Evolutionary conservation across 2,329 filamentous ascomycete genomes (phyloP).

Genomic region (Capronia epimyces): DNA sequence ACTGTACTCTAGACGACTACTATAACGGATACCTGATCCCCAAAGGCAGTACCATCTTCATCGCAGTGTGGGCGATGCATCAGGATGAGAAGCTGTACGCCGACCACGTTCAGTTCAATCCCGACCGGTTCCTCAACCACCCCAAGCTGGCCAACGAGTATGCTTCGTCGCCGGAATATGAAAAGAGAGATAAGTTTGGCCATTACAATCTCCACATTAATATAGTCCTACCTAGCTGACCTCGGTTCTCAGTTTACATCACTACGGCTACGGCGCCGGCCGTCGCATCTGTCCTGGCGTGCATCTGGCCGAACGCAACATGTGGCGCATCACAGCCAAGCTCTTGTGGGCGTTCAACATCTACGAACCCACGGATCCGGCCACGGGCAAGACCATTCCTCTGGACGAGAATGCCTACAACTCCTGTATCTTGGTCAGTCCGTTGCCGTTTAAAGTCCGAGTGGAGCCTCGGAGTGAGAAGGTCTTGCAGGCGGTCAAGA

Average conservation of each 20-base stretch:
- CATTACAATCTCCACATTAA: background rate
- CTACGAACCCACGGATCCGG: background rate
- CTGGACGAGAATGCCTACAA: slow-evolving; percentile 15
- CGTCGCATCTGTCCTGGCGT: slow-evolving; percentile 33
- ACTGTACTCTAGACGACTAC: slow-evolving; percentile 37
- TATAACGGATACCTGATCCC: slow-evolving; percentile 45
- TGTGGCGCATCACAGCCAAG: slow-evolving; percentile 29
- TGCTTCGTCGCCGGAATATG: slow-evolving; percentile 33
- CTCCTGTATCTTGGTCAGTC: slow-evolving; percentile 14
- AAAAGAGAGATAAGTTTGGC: slow-evolving; percentile 33
- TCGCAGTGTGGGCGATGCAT: slow-evolving; percentile 44
- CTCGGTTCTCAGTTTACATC: slow-evolving; percentile 13
- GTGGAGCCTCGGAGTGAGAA: slow-evolving; percentile 6
- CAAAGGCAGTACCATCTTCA: slow-evolving; percentile 43
- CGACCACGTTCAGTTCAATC: slow-evolving; percentile 39
- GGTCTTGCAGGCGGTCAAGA: background rate
- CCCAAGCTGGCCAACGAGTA: slow-evolving; percentile 35
- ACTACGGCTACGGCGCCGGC: slow-evolving; percentile 31
- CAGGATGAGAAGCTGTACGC: slow-evolving; percentile 39
- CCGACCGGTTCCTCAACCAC: slow-evolving; percentile 34
- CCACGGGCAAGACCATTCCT: slow-evolving; percentile 6
- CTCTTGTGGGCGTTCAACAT: slow-evolving; percentile 33
- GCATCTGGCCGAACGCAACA: slow-evolving; percentile 31
- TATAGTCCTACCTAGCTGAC: background rate
- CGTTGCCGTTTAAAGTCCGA: slow-evolving; percentile 8